Base-by-base conservation (phyloP, 1,284 basidiomycete genomes). In the Boletus mariae region DNA sequence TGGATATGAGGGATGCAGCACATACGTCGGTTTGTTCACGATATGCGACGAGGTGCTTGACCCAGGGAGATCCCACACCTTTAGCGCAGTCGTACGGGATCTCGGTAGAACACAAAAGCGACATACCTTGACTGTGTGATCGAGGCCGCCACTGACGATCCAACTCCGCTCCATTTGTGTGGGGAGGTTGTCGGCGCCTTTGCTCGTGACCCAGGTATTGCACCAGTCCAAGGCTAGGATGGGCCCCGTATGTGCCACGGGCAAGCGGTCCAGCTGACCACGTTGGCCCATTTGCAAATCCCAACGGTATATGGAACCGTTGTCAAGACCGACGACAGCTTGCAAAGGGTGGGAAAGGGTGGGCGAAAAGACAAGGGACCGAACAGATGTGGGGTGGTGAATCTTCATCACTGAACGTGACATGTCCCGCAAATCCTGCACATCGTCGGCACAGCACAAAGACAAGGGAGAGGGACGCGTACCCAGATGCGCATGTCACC, bases 401-500 rank as follows among this genome's bases (percentile, higher is more conserved):
- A 92, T 83, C 49, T 84, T 80, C 73, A 89, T 80, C 32, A 85
- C 76, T 1, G 84, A 85, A 52, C 81, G 82, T 17, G 83, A 75
- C 52, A 89, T 73, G 57, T 86, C 85, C 46, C 91, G 79, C 15
- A 93, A 68, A 67, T 94, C 92, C 90, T 93, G 56, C 12, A n/a
- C 32, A 23, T 28, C 17, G 7, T 61, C 37, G 12, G 51, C 8
- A 15, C 17, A 25, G 32, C 17, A 31, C 31, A 23, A 17, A 17
- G 41, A 57, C 44, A 5, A 26, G 12, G 2, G 45, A 32, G 13
- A n/a, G 13, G 3, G 1, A 13, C 20, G 68, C 80, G 56, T 61
- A 92, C 91, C 91, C 90, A 94, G 48, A 92, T 79, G 51, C 88
- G 84, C 59, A 92, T 75, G 64, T 89, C 83, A 0, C 90, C 91